A percentile compares a stretch with the other conserved stretches of the same genome.
These are phyloP conservation scores for Artomyces pyxidatus DNA, from an alignment of 768 basidiomycete species.

Conservation along the genomic window DNA sequence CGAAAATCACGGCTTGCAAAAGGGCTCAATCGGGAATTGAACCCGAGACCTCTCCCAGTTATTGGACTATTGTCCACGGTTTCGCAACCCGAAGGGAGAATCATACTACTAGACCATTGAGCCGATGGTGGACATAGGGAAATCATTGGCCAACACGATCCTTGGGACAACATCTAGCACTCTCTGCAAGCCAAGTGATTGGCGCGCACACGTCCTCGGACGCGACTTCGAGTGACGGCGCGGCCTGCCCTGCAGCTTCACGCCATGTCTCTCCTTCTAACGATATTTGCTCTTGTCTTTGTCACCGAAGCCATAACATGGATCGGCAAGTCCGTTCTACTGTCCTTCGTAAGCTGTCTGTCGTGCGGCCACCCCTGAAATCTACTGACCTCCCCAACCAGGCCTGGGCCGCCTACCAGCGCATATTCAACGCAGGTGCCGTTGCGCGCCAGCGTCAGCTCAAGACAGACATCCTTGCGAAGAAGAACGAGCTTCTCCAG, in stretches of 20 bases:
- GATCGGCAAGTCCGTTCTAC: constrained; percentile 81
- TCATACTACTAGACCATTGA: neutral
- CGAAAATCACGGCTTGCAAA: too few species aligned
- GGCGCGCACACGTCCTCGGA: too few species aligned
- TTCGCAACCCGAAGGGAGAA: neutral
- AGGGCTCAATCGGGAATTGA: neutral
- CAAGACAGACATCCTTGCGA: constrained; percentile 70
- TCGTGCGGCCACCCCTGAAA: neutral
- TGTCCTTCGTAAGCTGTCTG: constrained; percentile 57
- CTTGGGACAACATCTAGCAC: too few species aligned
- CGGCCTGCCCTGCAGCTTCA: too few species aligned
- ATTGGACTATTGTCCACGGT: neutral
- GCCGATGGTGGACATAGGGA: too few species aligned
- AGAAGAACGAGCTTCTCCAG: constrained; percentile 77
- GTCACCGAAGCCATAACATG: constrained; percentile 78
- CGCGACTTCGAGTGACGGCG: too few species aligned
- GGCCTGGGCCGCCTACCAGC: constrained; percentile 68
- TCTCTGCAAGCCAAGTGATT: too few species aligned
- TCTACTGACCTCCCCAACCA: constrained; percentile 23
- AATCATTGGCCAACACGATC: too few species aligned
- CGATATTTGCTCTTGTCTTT: constrained; percentile 78
- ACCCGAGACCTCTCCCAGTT: neutral
- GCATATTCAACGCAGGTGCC: constrained; percentile 50
- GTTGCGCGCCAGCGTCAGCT: constrained; percentile 57
- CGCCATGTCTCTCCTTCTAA: constrained; percentile 69